Evolutionary conservation across 495 filamentous ascomycete species (phyloP), one percentile per base, ranked within the genome.

Genomic region (Apodospora peruviana): DNA sequence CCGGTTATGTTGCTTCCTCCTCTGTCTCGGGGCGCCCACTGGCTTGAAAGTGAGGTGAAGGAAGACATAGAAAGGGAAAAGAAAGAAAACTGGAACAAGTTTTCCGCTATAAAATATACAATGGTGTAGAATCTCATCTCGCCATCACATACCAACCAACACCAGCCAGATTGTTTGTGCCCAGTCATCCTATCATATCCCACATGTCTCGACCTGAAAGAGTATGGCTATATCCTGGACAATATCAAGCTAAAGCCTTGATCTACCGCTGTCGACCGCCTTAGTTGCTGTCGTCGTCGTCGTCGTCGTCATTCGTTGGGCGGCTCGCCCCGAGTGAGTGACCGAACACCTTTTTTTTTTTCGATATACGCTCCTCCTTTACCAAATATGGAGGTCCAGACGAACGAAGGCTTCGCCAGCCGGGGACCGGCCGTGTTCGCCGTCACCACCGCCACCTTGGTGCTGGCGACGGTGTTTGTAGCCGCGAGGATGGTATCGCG

Each of bases 361-460:
- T 22, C 27, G 4, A 16, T 24, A 50, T 45, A 29, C 12, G 39
- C 39, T 23, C 23, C 19, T 11, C 7, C 18, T 22, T 24, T 10
- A 12, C 18, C 50, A 18, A 29, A 40, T 19, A 23, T 47, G 14
- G 45, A 47, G n/a, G 37, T 17, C 38, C 14, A 49, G 14, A 17
- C 45, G 17, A 23, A 2, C n/a, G 23, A 27, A 36, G 47, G 32
- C 18, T 58, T 75, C 72, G 65, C 79, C 36, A 69, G 79, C 62
- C 80, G 85, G 48, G 81, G 80, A 40, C 77, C 79, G 23, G 69
- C 76, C 25, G 87, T 91, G 27, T 77, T 93, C 51, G 82, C 78
- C 48, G 87, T 93, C 50, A 90, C 87, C 17, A 79, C 83, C 7
- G 73, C 77, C 35, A 83, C 88, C 42, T 77, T 89, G 55, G 70